These are phyloP conservation scores for Cutaneotrichosporon sp. DNA, from an alignment of 1,284 basidiomycete genomes.

Conservation along the genomic window DNA sequence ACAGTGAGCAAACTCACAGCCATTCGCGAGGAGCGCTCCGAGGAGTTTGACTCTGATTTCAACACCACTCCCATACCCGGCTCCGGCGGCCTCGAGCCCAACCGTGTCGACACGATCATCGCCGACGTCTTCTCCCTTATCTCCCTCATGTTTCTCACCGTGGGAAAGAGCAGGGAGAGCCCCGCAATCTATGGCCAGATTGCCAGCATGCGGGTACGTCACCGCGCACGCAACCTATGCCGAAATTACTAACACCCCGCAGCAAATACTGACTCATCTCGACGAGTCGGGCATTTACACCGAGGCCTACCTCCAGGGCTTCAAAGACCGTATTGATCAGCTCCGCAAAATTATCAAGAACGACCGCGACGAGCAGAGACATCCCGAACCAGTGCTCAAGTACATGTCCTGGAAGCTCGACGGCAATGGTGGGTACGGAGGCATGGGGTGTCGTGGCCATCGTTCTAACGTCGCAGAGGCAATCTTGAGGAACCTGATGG, in stretches of 20 bases:
- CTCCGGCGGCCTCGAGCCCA: constrained; percentile 57
- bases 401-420: constrained; percentile 86
- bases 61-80: constrained; percentile 2
- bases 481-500: constrained; percentile 68
- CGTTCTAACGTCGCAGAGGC: constrained; percentile 55
- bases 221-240: not conserved
- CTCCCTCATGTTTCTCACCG: constrained; percentile 87
- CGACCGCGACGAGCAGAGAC: constrained; percentile 74
- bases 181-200: constrained; percentile 92
- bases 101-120: constrained; percentile 84
- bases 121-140: constrained; percentile 88
- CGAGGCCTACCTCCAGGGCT: constrained; percentile 78
- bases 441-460: not conserved
- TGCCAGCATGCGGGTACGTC: constrained; percentile 82
- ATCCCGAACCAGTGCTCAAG: constrained; percentile 80
- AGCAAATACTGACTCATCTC: constrained; percentile 92
- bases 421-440: constrained; percentile 74
- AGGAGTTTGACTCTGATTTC: constrained; percentile 17
- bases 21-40: constrained; percentile 61
- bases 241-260: constrained; percentile 19
- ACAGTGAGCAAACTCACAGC: constrained; percentile 87
- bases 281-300: constrained; percentile 91
- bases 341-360: constrained; percentile 75
- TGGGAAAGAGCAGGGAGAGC: constrained; percentile 86
- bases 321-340: constrained; percentile 70